phyloP scores from a whole-genome alignment of 1,139 yeast genomes.

The Lodderomyces orthopsilosis region DNA sequence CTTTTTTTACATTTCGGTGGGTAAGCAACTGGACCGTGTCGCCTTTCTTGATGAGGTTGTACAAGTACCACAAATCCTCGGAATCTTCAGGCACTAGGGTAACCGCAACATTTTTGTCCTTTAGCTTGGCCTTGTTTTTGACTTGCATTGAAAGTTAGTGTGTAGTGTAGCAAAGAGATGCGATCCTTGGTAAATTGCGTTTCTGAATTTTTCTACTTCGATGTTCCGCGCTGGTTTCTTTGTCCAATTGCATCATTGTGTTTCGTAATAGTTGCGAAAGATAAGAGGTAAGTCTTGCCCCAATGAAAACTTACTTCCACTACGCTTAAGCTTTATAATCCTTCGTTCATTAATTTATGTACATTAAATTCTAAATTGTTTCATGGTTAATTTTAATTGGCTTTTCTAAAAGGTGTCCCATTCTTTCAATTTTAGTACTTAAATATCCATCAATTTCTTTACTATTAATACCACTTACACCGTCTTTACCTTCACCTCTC shows the following conservation, averaged over 20 bases:
- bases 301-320: too few relatives aligned
- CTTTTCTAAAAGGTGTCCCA: slow-evolving; percentile 74
- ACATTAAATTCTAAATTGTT: not conserved
- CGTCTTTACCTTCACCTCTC: slow-evolving; percentile 37
- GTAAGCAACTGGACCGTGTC: slow-evolving; percentile 75
- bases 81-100: slow-evolving; percentile 79
- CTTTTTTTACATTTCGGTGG: slow-evolving; percentile 57
- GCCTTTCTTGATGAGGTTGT: slow-evolving; percentile 72
- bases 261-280: not conserved
- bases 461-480: slow-evolving; percentile 61
- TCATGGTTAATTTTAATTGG: slow-evolving; percentile 15
- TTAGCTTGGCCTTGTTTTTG: slow-evolving; percentile 21
- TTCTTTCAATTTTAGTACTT: slow-evolving; percentile 89
- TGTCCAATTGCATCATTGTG: not conserved
- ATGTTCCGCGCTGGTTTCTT: too few relatives aligned
- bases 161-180: not conserved
- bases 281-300: too few relatives aligned
- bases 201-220: not conserved
- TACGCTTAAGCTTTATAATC: not conserved
- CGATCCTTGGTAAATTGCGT: not conserved
- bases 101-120: slow-evolving; percentile 64
- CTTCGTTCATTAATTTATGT: slow-evolving; percentile 1
- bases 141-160: slow-evolving; percentile 14
- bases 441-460: slow-evolving; percentile 89
- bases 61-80: slow-evolving; percentile 88